Conservation (phyloP, 768 basidiomycete genomes). For the Suillus subaureus region DNA sequence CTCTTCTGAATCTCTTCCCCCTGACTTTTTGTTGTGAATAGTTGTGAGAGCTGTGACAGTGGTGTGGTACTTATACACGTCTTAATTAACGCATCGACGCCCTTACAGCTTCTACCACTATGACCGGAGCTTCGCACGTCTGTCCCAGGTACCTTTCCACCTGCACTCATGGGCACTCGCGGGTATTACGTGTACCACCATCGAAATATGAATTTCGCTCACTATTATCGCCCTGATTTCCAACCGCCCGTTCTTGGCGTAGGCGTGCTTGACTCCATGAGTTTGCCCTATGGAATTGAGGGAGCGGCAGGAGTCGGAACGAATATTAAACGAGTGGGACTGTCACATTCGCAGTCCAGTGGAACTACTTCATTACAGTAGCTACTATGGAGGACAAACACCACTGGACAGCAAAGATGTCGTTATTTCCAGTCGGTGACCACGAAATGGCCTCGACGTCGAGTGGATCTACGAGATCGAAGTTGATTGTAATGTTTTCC, state of each 20-base stretch:
- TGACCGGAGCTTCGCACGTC: too few relatives aligned
- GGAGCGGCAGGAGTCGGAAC: neutral
- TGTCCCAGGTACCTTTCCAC: neutral
- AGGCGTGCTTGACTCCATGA: conserved; percentile 13
- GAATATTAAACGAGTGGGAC: neutral
- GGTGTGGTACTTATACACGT: too few relatives aligned
- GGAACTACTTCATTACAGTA: too few relatives aligned
- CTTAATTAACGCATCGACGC: too few relatives aligned
- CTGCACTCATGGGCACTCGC: conserved; percentile 20
- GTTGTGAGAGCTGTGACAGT: too few relatives aligned
- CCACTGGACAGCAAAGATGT: neutral
- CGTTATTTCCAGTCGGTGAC: neutral
- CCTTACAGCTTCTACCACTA: too few relatives aligned
- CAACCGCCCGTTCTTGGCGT: conserved; percentile 28
- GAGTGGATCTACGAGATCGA: neutral
- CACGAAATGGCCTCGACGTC: neutral
- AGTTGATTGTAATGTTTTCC: neutral
- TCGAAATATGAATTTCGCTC: conserved; percentile 22
- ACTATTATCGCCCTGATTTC: conserved; percentile 23
- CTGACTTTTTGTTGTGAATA: too few relatives aligned
- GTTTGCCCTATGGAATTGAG: neutral
- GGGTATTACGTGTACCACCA: conserved; percentile 24
- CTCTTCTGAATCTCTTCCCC: too few relatives aligned
- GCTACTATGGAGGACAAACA: too few relatives aligned
- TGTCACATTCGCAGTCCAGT: too few relatives aligned